These are phyloP conservation scores for Podosphaera fusca DNA, from an alignment of 2,329 filamentous ascomycete species.

Conservation along the genomic window DNA sequence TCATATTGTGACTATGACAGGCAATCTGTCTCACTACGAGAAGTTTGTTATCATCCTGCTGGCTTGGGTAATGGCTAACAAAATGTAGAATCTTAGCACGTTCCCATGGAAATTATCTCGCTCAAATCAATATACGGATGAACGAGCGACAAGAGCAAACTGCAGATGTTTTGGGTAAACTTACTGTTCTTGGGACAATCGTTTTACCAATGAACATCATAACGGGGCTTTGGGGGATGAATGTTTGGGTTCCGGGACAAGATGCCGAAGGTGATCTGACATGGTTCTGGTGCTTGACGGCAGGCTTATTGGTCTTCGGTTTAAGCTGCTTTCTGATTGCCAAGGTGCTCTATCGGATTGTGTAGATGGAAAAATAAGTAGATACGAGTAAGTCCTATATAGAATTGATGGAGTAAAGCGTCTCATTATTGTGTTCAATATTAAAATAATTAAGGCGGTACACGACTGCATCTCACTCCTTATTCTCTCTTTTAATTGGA, in stretches of 20 bases:
- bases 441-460: too few relatives aligned
- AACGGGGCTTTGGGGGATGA: slow-evolving; percentile 97
- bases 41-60: slow-evolving; percentile 35
- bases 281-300: slow-evolving; percentile 59
- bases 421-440: too few relatives aligned
- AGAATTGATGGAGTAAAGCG: too few relatives aligned
- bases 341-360: slow-evolving; percentile 15
- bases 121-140: slow-evolving; percentile 97
- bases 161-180: slow-evolving; percentile 76
- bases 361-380: slow-evolving; percentile 3
- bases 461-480: too few relatives aligned
- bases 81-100: slow-evolving; percentile 53
- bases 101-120: slow-evolving; percentile 92
- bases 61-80: slow-evolving; percentile 3
- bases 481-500: too few relatives aligned
- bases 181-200: slow-evolving; percentile 90
- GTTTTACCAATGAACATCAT: slow-evolving; percentile 98
- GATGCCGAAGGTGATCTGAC: slow-evolving; percentile 49
- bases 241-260: slow-evolving; percentile 86
- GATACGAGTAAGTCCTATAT: too few relatives aligned
- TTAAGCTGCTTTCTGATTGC: slow-evolving; percentile 36
- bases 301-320: slow-evolving; percentile 56
- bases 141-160: slow-evolving; percentile 94
- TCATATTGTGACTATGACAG: slow-evolving; percentile 97
- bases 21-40: slow-evolving; percentile 86